phyloP scores from a whole-genome alignment of 257 asterid species.

The Nicotiana knightiana region DNA sequence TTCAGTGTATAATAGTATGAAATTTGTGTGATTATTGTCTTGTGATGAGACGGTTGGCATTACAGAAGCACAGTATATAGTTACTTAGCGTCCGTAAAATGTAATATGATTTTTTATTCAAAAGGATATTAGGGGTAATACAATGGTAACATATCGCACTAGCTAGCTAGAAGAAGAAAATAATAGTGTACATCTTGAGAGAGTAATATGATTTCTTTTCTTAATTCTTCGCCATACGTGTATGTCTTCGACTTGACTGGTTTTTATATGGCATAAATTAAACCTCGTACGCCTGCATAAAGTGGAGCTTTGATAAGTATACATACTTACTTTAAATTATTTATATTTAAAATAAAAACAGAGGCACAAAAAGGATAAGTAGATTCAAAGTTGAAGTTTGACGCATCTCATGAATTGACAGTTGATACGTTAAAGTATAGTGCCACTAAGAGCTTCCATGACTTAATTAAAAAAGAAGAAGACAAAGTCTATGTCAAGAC shows the following conservation, averaged over 20 bases:
- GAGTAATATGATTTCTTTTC: background rate
- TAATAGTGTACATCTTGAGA: background rate
- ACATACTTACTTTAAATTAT: background rate
- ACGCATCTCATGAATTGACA: conserved; percentile 1
- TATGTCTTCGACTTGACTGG: background rate
- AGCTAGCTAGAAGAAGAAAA: background rate
- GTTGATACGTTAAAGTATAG: background rate
- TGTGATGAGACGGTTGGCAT: background rate
- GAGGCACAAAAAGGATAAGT: background rate
- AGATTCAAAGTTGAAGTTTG: background rate
- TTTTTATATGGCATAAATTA: background rate
- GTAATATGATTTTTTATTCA: background rate
- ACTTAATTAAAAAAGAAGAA: background rate
- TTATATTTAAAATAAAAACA: background rate
- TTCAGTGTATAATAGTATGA: background rate
- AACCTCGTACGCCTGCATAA: conserved; percentile 4
- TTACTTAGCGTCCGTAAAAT: background rate
- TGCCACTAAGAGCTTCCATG: background rate
- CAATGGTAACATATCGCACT: background rate
- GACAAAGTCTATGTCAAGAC: background rate
- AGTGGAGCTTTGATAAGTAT: background rate
- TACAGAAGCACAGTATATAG: background rate
- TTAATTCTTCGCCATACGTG: background rate
- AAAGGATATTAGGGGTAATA: background rate
- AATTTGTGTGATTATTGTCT: background rate